These are phyloP conservation scores for Cryptococcus amylolentus DNA, from an alignment of 1,284 basidiomycete genomes.

Conservation along the genomic window DNA sequence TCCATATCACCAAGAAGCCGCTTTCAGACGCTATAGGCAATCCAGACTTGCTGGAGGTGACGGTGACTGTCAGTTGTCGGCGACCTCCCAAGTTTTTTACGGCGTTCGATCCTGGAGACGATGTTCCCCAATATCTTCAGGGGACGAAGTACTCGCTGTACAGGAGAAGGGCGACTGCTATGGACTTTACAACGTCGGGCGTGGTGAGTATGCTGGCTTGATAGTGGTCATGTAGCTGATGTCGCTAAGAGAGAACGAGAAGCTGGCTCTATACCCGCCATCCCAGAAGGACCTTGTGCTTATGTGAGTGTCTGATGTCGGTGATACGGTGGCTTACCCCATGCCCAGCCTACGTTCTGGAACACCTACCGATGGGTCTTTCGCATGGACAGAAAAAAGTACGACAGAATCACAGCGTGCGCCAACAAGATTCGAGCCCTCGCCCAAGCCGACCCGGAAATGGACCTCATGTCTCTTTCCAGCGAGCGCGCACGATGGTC, in stretches of 20 bases:
- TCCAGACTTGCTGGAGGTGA: slow-evolving; percentile 10
- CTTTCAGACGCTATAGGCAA: background rate
- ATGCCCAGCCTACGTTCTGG: slow-evolving; percentile 36
- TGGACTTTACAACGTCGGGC: slow-evolving; percentile 35
- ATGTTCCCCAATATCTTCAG: background rate
- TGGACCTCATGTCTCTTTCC: slow-evolving; percentile 24
- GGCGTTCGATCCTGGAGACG: slow-evolving; percentile 21
- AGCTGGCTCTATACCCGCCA: slow-evolving; percentile 30
- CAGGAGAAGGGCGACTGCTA: slow-evolving; percentile 37
- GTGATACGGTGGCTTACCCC: slow-evolving; percentile 2
- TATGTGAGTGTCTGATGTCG: slow-evolving; percentile 34
- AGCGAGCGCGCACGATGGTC: slow-evolving; percentile 6
- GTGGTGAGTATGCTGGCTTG: slow-evolving; percentile 8
- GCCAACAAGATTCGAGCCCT: slow-evolving; percentile 22
- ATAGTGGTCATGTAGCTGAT: background rate
- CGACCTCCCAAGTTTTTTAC: slow-evolving; percentile 41
- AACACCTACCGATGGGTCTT: slow-evolving; percentile 41
- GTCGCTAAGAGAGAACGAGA: slow-evolving; percentile 31
- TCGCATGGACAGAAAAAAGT: slow-evolving; percentile 13
- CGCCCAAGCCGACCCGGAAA: slow-evolving; percentile 29
- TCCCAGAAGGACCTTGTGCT: slow-evolving; percentile 34
- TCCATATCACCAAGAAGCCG: slow-evolving; percentile 22
- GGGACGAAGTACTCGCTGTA: slow-evolving; percentile 4
- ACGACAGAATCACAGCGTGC: slow-evolving; percentile 17
- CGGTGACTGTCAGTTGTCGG: slow-evolving; percentile 33